These are phyloP conservation scores for Xylariales sp. DNA, from an alignment of 2,329 filamentous ascomycete genomes.

Conservation along the genomic window DNA sequence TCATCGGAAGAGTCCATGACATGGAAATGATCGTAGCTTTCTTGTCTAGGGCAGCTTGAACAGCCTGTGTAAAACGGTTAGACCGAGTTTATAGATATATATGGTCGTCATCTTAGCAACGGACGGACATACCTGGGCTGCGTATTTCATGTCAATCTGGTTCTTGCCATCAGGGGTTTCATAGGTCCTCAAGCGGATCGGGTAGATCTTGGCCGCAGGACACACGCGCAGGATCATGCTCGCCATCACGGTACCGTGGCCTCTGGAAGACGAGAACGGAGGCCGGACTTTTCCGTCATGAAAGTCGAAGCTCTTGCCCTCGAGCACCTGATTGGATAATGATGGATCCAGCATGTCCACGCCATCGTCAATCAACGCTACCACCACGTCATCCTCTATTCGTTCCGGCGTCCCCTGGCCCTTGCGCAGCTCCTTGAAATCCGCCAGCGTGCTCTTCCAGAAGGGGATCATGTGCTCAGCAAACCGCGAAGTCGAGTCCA, in stretches of 20 bases:
- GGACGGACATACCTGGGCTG: too few species aligned
- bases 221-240: conserved; percentile 9
- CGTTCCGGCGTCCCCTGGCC: background rate
- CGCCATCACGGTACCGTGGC: conserved; percentile 7
- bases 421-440: background rate
- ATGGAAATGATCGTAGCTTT: too few species aligned
- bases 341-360: background rate
- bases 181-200: background rate
- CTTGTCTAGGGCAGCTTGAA: too few species aligned
- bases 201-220: conserved; percentile 6
- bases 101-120: too few species aligned
- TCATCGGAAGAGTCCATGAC: too few species aligned
- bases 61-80: too few species aligned
- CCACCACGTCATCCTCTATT: conserved; percentile 5
- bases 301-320: conserved; percentile 10
- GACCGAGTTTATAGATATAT: too few species aligned
- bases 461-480: background rate
- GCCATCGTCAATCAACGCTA: conserved; percentile 7
- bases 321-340: background rate
- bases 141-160: too few species aligned
- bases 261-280: background rate
- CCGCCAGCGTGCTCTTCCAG: background rate
- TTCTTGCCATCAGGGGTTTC: too few species aligned
- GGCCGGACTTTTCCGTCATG: conserved; percentile 8
- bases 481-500: background rate